Conservation (phyloP, 371 early-diverging fungal species). For the Rhizopus microsporus region DNA sequence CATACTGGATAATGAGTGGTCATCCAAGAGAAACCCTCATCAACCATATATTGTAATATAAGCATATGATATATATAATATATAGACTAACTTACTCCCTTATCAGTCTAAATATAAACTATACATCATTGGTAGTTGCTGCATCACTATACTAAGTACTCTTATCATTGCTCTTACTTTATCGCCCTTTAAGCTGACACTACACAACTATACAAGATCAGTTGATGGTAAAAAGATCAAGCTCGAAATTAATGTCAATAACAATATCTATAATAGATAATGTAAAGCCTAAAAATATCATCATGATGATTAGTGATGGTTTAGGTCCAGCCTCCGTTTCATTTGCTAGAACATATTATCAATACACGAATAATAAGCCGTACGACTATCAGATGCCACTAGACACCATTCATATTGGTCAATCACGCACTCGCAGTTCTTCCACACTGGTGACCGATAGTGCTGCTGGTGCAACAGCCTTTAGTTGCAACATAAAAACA, state of each 20-base stretch:
- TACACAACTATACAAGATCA: not conserved
- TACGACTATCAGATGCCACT: constrained; percentile 58
- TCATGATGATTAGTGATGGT: constrained; percentile 93
- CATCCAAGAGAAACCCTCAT: constrained; percentile 11
- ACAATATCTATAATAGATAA: not conserved
- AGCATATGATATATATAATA: not conserved
- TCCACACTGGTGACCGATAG: constrained; percentile 88
- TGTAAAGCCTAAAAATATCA: constrained; percentile 64
- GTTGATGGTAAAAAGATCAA: not conserved
- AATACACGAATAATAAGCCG: constrained; percentile 53
- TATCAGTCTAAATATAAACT: not conserved
- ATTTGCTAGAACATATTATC: constrained; percentile 78
- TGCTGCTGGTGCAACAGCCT: constrained; percentile 96
- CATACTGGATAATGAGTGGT: constrained; percentile 17
- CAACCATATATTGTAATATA: constrained; percentile 3
- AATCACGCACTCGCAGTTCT: constrained; percentile 84
- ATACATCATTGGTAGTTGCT: constrained; percentile 1
- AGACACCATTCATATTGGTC: constrained; percentile 85
- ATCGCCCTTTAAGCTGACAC: not conserved
- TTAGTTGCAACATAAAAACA: constrained; percentile 81
- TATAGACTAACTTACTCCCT: not conserved
- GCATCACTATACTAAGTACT: not conserved
- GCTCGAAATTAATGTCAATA: not conserved
- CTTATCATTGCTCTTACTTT: not conserved
- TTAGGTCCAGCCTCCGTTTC: constrained; percentile 95